Percentiles rank a stretch among this genome's conserved stretches.
phyloP scores from a whole-genome alignment of 768 basidiomycete genomes.

The Panus rudis region DNA sequence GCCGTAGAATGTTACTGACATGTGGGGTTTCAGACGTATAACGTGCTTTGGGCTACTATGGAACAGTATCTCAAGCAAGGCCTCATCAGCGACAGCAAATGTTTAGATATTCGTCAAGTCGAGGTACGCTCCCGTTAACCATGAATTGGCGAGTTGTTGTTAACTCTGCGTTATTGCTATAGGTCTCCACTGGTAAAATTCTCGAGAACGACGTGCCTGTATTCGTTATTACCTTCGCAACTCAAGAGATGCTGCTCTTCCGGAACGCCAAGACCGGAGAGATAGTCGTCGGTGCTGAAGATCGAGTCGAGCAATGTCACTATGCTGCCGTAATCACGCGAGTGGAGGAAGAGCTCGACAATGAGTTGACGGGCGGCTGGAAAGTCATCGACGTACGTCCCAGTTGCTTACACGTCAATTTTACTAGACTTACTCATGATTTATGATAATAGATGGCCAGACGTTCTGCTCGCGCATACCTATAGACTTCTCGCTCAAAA shows the following conservation, averaged over 20 bases:
- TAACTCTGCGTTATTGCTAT: background rate
- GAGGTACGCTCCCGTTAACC: conserved; percentile 53
- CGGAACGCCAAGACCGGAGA: conserved; percentile 86
- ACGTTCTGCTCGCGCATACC: conserved; percentile 42
- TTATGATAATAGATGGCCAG: conserved; percentile 38
- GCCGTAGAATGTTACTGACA: background rate
- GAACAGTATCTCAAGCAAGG: conserved; percentile 90
- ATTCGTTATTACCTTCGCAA: conserved; percentile 85
- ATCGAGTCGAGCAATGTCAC: conserved; percentile 87
- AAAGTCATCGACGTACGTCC: conserved; percentile 88
- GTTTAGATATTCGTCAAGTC: conserved; percentile 95
- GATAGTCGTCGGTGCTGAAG: conserved; percentile 77
- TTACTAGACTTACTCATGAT: conserved; percentile 4
- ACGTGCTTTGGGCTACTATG: conserved; percentile 98
- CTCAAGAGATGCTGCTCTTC: conserved; percentile 92
- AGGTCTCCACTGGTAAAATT: conserved; percentile 84
- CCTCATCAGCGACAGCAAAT: conserved; percentile 85
- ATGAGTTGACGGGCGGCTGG: conserved; percentile 96
- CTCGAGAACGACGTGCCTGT: conserved; percentile 87
- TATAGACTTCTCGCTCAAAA: conserved; percentile 24
- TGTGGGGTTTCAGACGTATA: conserved; percentile 66
- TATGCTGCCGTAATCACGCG: conserved; percentile 92
- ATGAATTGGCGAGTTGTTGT: background rate
- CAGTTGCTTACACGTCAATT: background rate
- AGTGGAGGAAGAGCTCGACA: conserved; percentile 77